Evolutionary conservation across 768 basidiomycete species (phyloP).

Genomic region (Phallus indusiatus): DNA sequence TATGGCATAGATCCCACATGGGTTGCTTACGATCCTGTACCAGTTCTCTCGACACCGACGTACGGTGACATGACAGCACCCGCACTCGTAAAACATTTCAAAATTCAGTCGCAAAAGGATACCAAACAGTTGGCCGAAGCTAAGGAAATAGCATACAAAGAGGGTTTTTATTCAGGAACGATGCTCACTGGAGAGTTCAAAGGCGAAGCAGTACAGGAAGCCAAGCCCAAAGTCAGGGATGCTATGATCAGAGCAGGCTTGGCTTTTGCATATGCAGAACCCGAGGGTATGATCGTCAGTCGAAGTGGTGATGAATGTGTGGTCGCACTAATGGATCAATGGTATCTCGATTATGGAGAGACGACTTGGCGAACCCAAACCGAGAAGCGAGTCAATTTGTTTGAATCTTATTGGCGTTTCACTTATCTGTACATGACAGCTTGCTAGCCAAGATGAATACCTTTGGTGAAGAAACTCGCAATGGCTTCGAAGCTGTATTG

Average conservation of each 20-base stretch:
- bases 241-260: conserved; percentile 68
- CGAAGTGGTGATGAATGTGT: conserved; percentile 96
- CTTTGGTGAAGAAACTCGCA: conserved; percentile 83
- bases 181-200: conserved; percentile 91
- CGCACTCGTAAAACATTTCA: conserved; percentile 74
- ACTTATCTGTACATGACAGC: conserved; percentile 29
- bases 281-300: conserved; percentile 82
- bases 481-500: conserved; percentile 84
- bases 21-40: conserved; percentile 76
- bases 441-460: conserved; percentile 80
- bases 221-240: conserved; percentile 81
- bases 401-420: neutral
- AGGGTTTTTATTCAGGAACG: conserved; percentile 91
- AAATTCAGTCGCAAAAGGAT: conserved; percentile 95
- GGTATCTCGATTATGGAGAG: conserved; percentile 98
- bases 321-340: conserved; percentile 96
- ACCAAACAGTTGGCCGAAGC: conserved; percentile 88
- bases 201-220: conserved; percentile 81
- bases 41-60: conserved; percentile 81
- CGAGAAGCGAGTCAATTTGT: conserved; percentile 50
- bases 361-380: conserved; percentile 77
- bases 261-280: conserved; percentile 91
- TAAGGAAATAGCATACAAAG: conserved; percentile 97
- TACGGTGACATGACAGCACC: conserved; percentile 90
- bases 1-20: conserved; percentile 91